Evolutionary conservation across 192 early-diverging fungal species (phyloP), one percentile per base, ranked within the genome.

Genomic region (Backusella westeae): DNA sequence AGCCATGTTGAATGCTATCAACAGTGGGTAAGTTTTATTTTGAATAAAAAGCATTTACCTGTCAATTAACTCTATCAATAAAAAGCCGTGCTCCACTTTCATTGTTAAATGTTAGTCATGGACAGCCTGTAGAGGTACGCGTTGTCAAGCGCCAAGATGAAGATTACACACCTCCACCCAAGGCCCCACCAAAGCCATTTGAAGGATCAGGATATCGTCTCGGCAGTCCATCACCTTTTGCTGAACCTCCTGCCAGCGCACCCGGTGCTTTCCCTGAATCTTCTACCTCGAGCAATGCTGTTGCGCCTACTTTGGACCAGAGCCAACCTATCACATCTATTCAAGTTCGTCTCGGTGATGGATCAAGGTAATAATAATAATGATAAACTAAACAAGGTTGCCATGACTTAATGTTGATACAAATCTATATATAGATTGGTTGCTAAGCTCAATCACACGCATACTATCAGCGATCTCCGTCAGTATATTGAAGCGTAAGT

Each of bases 321-420:
- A 83, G 76, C 14, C 90, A 90, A 75, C 98, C 96, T 14, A 86
- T 87, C 7, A 97, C 97, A 6, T 89, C 91, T 35, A 87, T 99
- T n/a, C 97, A 98, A 82, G 89, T 99, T 70, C 89, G 98, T 41
- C 81, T 99, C 67, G 94, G 88, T 6, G 96, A 98, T 76, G 97
- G 98, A 23, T 88, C 94, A 19, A 88, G 89, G 89, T 90, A 77
- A 46, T 32, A 32, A 32, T 32, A 34, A 72, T 53, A 26, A 36
- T 29, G 34, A 0, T 10, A 35, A 10, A 41, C 9, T 29, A 38
- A 67, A 26, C 19, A 38, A 10, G 4, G 46, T 44, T 41, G 9
- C 44, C 34, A 34, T 52, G 63, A 68, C 6, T 67, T 41, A 68
- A 35, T 69, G 15, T 2, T 67, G 10, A 67, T 59, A 41, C 2